phyloP scores from a whole-genome alignment of 345 rosid genomes.

The Hibiscus syriacus region DNA sequence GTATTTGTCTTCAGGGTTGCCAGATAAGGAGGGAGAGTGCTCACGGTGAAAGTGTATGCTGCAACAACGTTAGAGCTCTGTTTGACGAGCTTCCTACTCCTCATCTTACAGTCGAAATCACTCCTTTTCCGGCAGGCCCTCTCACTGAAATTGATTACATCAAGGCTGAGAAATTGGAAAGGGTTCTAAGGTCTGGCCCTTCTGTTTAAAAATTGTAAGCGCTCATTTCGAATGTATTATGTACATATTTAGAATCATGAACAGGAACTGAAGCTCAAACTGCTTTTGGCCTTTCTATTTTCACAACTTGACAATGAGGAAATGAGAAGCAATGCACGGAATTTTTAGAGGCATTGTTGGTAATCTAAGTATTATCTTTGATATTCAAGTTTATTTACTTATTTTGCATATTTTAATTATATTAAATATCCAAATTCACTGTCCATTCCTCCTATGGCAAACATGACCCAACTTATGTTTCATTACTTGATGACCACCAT shows the following conservation, averaged over 20 bases:
- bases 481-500: not conserved
- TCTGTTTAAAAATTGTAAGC: slow-evolving; percentile 30
- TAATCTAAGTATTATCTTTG: no score
- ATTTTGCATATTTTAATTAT: no score
- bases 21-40: slow-evolving; percentile 94
- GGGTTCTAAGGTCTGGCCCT: slow-evolving; percentile 72
- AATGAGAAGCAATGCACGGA: not conserved
- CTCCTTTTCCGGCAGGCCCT: slow-evolving; percentile 82
- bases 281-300: not conserved
- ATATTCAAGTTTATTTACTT: no score
- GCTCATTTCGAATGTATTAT: slow-evolving; percentile 12
- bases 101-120: slow-evolving; percentile 73
- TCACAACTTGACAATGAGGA: not conserved
- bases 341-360: not conserved
- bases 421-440: no score
- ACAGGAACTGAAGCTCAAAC: slow-evolving; percentile 1
- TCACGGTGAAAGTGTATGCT: slow-evolving; percentile 93
- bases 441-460: not conserved
- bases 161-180: slow-evolving; percentile 95
- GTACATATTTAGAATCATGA: slow-evolving; percentile 35
- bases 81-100: slow-evolving; percentile 97
- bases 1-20: slow-evolving; percentile 52
- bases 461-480: not conserved
- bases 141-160: slow-evolving; percentile 64
- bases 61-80: slow-evolving; percentile 90